Percentiles rank a stretch among this genome's conserved stretches.
phyloP scores from a whole-genome alignment of 805 yeast genomes.

The Candida easanensis region DNA sequence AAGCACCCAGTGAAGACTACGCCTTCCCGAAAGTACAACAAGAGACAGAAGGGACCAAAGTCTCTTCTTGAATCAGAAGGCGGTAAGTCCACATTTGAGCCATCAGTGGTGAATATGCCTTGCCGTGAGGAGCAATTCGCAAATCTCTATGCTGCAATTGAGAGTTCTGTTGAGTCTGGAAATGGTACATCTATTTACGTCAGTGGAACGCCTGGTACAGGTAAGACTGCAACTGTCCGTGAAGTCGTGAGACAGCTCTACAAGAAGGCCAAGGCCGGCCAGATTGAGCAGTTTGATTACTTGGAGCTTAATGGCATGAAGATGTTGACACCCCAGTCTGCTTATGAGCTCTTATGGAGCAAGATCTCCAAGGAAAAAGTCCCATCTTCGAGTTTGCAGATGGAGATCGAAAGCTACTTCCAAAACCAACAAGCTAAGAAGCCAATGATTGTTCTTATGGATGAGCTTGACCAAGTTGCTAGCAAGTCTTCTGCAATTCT shows the following conservation, averaged over 20 bases:
- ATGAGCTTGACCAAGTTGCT: slow-evolving; percentile 91
- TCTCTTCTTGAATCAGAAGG: background rate
- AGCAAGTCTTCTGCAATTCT: slow-evolving; percentile 79
- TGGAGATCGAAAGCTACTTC: slow-evolving; percentile 68
- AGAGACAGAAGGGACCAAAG: slow-evolving; percentile 16
- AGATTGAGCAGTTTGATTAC: slow-evolving; percentile 56
- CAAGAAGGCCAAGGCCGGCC: slow-evolving; percentile 35
- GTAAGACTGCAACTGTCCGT: slow-evolving; percentile 90
- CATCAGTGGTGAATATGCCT: slow-evolving; percentile 44
- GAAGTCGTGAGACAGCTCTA: slow-evolving; percentile 76
- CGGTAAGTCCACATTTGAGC: background rate
- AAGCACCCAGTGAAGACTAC: slow-evolving; percentile 18
- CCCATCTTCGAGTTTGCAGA: slow-evolving; percentile 50
- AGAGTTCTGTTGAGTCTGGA: slow-evolving; percentile 64
- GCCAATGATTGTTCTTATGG: slow-evolving; percentile 70
- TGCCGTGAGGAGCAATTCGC: slow-evolving; percentile 85
- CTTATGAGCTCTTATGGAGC: slow-evolving; percentile 83
- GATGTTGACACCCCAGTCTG: slow-evolving; percentile 69
- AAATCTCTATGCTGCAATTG: slow-evolving; percentile 62
- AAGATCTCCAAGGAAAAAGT: slow-evolving; percentile 53
- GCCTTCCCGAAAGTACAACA: slow-evolving; percentile 17
- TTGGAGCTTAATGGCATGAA: slow-evolving; percentile 91
- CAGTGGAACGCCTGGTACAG: slow-evolving; percentile 98
- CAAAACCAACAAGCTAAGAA: slow-evolving; percentile 28
- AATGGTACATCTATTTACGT: slow-evolving; percentile 85